Evolutionary conservation across 768 basidiomycete genomes (phyloP), one percentile per base, ranked within the genome.

Genomic region (Tephrocybe sp.): DNA sequence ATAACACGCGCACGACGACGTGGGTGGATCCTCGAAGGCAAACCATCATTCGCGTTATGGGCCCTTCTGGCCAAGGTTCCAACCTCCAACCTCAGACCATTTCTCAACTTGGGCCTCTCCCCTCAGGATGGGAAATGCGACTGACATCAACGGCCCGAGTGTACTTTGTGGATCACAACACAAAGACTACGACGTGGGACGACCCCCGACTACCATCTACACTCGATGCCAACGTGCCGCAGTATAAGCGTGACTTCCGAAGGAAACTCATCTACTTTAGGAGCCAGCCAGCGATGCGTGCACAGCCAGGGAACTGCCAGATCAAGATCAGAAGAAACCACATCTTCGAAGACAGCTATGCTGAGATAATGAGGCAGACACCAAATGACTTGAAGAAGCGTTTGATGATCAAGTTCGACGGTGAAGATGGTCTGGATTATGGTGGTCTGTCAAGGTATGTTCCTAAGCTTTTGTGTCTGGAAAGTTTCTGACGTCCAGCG

Each of bases 111-210:
- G 97, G 97, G 2, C 97, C 97, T 23, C 71, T 99, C 17, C 97
- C 97, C 4, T 94, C 91, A 36, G 97, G 97, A 49, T 99, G 97
- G 97, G 97, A 99, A 70, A 99, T 99, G 97, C 92, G 97, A 40
- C 87, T 99, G 46, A 99, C 97, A 5, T 87, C 91, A 3, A 98
- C 97, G 1, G 96, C 97, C 1, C 87, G 97, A 42, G 97, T 99
- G 6, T 99, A 99, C 76, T 99, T 99, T 65, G 97, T 99, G 47
- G 97, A 99, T 68, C 97, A 99, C 75, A 98, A 98, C 72, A 98
- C 97, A 49, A 98, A 98, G 82, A 99, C 97, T 30, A 99, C 97
- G 26, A 99, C 97, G 1, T 99, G 97, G 97, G 97, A 99, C 68
- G 97, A 99, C 67, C 96, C 96, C 16, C 91, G 97, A 46, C 70